Evolutionary conservation across 495 filamentous ascomycete genomes (phyloP).

Genomic region (Glutinoglossum americanum): DNA sequence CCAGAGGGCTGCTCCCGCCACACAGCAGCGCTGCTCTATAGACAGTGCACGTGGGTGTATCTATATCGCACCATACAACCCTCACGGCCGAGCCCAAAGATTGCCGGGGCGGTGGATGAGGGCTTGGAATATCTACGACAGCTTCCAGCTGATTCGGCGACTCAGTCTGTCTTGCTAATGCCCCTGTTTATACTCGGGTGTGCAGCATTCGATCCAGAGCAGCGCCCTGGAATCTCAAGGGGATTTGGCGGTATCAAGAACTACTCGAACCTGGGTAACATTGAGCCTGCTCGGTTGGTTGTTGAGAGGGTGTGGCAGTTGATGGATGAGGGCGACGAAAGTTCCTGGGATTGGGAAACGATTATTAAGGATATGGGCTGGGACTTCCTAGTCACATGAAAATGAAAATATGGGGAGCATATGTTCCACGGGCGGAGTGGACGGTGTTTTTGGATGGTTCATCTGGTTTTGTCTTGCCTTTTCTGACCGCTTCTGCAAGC

Average conservation of each 20-base stretch:
- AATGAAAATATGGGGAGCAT: neutral
- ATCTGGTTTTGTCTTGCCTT: too few species aligned
- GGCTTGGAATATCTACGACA: slow-evolving; percentile 42
- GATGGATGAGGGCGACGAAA: slow-evolving; percentile 56
- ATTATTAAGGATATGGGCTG: slow-evolving; percentile 55
- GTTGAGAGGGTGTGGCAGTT: slow-evolving; percentile 65
- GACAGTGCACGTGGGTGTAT: slow-evolving; percentile 83
- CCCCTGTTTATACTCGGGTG: slow-evolving; percentile 78
- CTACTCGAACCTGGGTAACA: slow-evolving; percentile 66
- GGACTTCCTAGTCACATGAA: slow-evolving; percentile 60
- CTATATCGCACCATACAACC: slow-evolving; percentile 68
- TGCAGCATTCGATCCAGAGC: slow-evolving; percentile 46
- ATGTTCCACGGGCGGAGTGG: neutral
- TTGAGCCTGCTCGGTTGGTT: slow-evolving; percentile 49
- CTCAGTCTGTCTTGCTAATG: slow-evolving; percentile 68
- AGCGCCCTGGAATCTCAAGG: slow-evolving; percentile 45
- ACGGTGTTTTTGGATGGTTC: too few species aligned
- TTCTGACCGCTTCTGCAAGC: too few species aligned
- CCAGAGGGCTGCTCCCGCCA: slow-evolving; percentile 44
- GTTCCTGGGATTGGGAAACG: slow-evolving; percentile 76
- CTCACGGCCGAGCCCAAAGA: slow-evolving; percentile 42
- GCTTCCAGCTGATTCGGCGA: slow-evolving; percentile 37
- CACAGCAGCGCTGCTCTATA: slow-evolving; percentile 60
- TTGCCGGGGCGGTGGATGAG: slow-evolving; percentile 56
- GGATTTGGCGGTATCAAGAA: slow-evolving; percentile 49